Percentiles rank a stretch among this genome's conserved stretches.
Conservation (phyloP, 2,329 filamentous ascomycete genomes). For the Xylariomycetidae sp. region DNA sequence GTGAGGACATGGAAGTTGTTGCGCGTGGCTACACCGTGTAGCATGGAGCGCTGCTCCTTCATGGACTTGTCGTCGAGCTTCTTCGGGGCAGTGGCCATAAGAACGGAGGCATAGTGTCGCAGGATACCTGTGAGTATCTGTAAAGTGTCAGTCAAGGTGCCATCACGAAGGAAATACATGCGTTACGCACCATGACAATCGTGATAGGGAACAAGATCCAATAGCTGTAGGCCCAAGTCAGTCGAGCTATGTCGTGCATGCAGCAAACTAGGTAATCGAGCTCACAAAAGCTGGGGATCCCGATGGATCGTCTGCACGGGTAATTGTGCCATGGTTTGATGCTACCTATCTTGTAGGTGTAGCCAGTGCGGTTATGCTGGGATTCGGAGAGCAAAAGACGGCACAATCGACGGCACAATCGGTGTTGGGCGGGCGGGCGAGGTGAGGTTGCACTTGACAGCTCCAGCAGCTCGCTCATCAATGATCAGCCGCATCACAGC, state of each 20-base stretch:
- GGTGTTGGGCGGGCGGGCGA: no score
- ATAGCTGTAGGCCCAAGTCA: conserved; percentile 59
- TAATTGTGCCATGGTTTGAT: conserved; percentile 77
- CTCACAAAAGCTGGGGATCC: conserved; percentile 97
- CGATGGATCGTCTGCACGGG: conserved; percentile 92
- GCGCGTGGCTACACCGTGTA: conserved; percentile 79
- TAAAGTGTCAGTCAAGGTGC: conserved; percentile 6
- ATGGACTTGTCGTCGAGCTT: conserved; percentile 68
- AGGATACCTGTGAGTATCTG: conserved; percentile 89
- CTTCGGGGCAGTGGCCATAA: conserved; percentile 82
- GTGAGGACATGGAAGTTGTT: conserved; percentile 77
- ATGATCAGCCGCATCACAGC: no score
- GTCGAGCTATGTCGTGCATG: conserved; percentile 3
- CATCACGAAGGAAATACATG: no score
- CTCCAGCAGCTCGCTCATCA: no score
- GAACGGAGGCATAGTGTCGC: conserved; percentile 90
- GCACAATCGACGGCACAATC: no score
- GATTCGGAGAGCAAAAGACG: no score
- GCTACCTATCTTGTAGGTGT: no score
- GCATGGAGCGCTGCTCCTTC: conserved; percentile 78
- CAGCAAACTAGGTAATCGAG: conserved; percentile 11
- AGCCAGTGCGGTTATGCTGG: no score
- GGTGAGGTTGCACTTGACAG: no score
- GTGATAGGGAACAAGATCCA: conserved; percentile 99
- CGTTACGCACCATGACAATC: conserved; percentile 73